These are phyloP conservation scores for Lachancea quebecensis DNA, from an alignment of 805 yeast species.

Conservation along the genomic window DNA sequence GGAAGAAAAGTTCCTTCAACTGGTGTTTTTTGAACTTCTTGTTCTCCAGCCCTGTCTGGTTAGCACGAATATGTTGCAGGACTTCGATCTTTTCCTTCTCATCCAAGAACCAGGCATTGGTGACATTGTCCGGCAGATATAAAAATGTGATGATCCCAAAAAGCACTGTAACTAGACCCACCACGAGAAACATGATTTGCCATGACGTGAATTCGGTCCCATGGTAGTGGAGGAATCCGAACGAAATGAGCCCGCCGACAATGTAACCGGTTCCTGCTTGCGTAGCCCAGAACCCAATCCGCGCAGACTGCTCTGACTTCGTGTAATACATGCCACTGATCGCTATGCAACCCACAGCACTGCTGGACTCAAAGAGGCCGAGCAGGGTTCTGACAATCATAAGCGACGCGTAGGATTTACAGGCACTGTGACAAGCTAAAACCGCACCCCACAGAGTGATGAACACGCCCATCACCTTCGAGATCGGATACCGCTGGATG, in stretches of 20 bases:
- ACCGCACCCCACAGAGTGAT: conserved; percentile 50
- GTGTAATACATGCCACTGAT: conserved; percentile 60
- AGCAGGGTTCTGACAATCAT: conserved; percentile 49
- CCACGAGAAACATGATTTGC: conserved; percentile 53
- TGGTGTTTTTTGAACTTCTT: conserved; percentile 41
- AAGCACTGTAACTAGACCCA: conserved; percentile 46
- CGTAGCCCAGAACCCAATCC: conserved; percentile 53
- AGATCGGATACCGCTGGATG: conserved; percentile 48
- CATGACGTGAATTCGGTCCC: conserved; percentile 42
- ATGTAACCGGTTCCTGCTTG: conserved; percentile 47
- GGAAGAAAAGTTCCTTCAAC: conserved; percentile 38
- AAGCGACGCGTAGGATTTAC: conserved; percentile 44
- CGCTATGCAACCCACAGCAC: conserved; percentile 50
- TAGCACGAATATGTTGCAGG: conserved; percentile 39
- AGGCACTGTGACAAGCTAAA: conserved; percentile 45
- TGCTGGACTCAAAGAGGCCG: conserved; percentile 49
- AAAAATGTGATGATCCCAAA: conserved; percentile 42
- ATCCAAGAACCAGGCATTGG: conserved; percentile 35
- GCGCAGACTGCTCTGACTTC: conserved; percentile 42
- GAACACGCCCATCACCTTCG: conserved; percentile 42
- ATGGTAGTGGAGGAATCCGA: conserved; percentile 47
- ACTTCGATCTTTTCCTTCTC: conserved; percentile 40
- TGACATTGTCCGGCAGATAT: conserved; percentile 45
- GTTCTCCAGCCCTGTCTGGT: conserved; percentile 48
- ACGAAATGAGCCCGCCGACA: conserved; percentile 41